Evolutionary conservation across 1,284 basidiomycete species (phyloP).

Genomic region (Limonomyces culmigenus): DNA sequence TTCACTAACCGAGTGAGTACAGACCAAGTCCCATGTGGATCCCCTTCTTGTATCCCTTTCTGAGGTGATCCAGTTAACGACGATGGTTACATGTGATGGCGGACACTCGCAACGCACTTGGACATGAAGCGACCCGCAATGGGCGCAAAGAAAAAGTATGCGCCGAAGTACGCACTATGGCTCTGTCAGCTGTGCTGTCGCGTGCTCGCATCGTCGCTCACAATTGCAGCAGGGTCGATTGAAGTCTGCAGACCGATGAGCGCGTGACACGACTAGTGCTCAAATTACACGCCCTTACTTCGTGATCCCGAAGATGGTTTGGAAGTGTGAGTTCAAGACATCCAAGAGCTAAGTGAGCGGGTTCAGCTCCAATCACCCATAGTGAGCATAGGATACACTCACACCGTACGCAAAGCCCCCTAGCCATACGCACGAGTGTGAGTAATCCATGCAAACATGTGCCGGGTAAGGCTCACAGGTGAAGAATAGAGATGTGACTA

Average conservation of each 20-base stretch:
- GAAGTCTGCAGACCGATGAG: no score
- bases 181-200: no score
- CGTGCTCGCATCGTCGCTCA: no score
- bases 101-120: conserved; percentile 24
- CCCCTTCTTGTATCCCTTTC: conserved; percentile 45
- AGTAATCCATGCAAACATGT: not conserved
- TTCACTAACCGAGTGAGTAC: conserved; percentile 42
- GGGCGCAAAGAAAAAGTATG: conserved; percentile 50
- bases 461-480: conserved; percentile 33
- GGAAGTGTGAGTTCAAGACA: conserved; percentile 74
- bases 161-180: conserved; percentile 24
- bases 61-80: conserved; percentile 28
- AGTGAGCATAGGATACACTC: conserved; percentile 12
- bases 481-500: conserved; percentile 71
- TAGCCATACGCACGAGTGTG: conserved; percentile 7
- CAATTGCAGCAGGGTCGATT: conserved; percentile 60
- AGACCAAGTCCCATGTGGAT: conserved; percentile 55
- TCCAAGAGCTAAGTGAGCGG: conserved; percentile 46
- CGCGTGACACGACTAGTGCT: no score
- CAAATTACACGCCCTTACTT: conserved; percentile 68
- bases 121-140: no score
- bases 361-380: conserved; percentile 5
- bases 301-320: conserved; percentile 50
- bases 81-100: not conserved
- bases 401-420: conserved; percentile 65